Evolutionary conservation across 2,329 filamentous ascomycete genomes (phyloP).

Genomic region (Sclerotinia glacialis): DNA sequence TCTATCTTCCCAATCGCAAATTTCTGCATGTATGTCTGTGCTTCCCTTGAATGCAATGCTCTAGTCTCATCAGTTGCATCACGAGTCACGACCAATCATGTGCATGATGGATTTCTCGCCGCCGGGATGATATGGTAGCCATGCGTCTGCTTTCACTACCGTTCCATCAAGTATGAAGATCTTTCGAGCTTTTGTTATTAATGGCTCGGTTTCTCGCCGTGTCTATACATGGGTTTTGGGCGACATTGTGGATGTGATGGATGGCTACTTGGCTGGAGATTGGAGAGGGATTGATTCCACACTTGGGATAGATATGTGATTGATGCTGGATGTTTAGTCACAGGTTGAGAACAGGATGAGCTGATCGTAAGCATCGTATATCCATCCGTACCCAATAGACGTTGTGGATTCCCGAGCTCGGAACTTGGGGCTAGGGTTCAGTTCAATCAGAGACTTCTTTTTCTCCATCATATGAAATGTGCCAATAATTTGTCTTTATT

Average conservation of each 20-base stretch:
- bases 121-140: constrained; percentile 86
- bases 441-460: too few relatives aligned
- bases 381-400: too few relatives aligned
- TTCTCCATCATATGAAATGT: too few relatives aligned
- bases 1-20: constrained; percentile 83
- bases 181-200: constrained; percentile 77
- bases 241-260: background rate
- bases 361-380: too few relatives aligned
- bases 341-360: too few relatives aligned
- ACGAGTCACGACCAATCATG: constrained; percentile 84
- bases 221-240: constrained; percentile 26
- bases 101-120: constrained; percentile 88
- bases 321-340: too few relatives aligned
- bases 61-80: constrained; percentile 94
- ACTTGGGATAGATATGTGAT: too few relatives aligned
- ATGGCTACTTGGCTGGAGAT: too few relatives aligned
- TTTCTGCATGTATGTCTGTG: constrained; percentile 70
- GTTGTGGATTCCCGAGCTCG: too few relatives aligned
- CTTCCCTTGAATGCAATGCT: constrained; percentile 84
- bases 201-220: constrained; percentile 67
- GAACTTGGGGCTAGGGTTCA: too few relatives aligned
- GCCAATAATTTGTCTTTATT: too few relatives aligned
- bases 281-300: too few relatives aligned
- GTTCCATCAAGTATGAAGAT: constrained; percentile 77
- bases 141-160: constrained; percentile 84